Evolutionary conservation across 2,329 filamentous ascomycete species (phyloP).

Genomic region (Arthrobotrys musiformis): DNA sequence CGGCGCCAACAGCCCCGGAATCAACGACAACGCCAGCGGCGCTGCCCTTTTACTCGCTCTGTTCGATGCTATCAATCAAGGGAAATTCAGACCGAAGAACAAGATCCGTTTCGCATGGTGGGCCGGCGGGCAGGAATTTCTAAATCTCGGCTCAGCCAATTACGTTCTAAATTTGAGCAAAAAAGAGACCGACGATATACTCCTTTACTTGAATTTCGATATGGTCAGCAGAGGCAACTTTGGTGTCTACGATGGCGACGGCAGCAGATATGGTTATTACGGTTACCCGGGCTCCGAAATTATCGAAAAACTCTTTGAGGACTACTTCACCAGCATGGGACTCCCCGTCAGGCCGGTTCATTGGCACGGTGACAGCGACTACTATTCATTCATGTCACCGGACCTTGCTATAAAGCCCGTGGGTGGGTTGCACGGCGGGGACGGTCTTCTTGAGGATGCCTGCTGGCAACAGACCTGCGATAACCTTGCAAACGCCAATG

Average conservation of each 20-base stretch:
- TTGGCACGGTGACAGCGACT: conserved; percentile 61
- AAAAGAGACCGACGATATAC: conserved; percentile 56
- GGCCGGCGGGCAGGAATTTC: no score
- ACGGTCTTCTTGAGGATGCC: no score
- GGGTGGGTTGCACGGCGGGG: no score
- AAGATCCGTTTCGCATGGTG: no score
- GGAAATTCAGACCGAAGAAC: no score
- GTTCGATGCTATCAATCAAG: no score
- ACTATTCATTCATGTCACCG: no score
- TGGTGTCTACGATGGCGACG: conserved; percentile 61
- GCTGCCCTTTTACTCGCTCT: no score
- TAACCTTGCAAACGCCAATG: conserved; percentile 61
- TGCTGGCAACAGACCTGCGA: conserved; percentile 63
- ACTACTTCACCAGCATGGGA: conserved; percentile 58
- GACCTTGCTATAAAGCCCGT: no score
- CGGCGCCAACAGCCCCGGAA: conserved; percentile 60
- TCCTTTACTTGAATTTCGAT: conserved; percentile 63
- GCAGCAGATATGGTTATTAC: conserved; percentile 57
- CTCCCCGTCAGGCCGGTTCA: conserved; percentile 59
- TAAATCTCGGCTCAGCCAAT: no score
- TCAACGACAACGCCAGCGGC: conserved; percentile 61
- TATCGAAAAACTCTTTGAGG: conserved; percentile 61
- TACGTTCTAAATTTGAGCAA: no score
- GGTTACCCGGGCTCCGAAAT: conserved; percentile 60
- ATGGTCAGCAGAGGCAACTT: conserved; percentile 61